These are phyloP conservation scores for Fusarium lyarnte DNA, from an alignment of 2,329 filamentous ascomycete genomes.

Conservation along the genomic window DNA sequence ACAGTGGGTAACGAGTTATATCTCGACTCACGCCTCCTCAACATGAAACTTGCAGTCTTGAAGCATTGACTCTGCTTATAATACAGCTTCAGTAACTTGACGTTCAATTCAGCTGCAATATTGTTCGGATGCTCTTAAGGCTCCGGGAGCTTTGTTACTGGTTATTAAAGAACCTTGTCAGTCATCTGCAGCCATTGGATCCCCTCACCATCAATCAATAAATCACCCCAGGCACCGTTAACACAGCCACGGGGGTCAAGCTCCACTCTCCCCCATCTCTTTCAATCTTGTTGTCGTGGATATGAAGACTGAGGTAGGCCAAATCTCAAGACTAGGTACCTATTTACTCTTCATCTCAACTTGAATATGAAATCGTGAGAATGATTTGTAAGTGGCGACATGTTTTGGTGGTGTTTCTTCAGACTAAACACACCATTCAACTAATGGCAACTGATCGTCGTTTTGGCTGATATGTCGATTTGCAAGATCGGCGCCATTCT, in stretches of 20 bases:
- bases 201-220: conserved; percentile 6
- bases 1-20: conserved; percentile 26
- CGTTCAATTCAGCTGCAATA: not conserved
- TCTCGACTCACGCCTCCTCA: conserved; percentile 5
- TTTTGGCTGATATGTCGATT: conserved; percentile 20
- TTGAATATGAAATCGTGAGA: not conserved
- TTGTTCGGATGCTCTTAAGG: not conserved
- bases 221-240: conserved; percentile 29
- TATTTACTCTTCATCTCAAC: not conserved
- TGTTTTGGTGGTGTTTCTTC: conserved; percentile 5
- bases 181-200: conserved; percentile 9
- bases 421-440: not conserved
- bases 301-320: not conserved
- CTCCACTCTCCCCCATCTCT: conserved; percentile 18
- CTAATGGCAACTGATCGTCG: conserved; percentile 26
- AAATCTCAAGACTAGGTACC: not conserved
- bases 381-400: not conserved
- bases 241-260: conserved; percentile 31
- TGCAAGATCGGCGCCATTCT: conserved; percentile 21
- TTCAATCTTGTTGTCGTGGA: conserved; percentile 16
- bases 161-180: not conserved
- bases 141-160: not conserved
- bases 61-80: not conserved
- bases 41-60: conserved; percentile 9
- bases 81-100: not conserved